phyloP scores from a whole-genome alignment of 768 basidiomycete species.

The Leccinum uliginosum region DNA sequence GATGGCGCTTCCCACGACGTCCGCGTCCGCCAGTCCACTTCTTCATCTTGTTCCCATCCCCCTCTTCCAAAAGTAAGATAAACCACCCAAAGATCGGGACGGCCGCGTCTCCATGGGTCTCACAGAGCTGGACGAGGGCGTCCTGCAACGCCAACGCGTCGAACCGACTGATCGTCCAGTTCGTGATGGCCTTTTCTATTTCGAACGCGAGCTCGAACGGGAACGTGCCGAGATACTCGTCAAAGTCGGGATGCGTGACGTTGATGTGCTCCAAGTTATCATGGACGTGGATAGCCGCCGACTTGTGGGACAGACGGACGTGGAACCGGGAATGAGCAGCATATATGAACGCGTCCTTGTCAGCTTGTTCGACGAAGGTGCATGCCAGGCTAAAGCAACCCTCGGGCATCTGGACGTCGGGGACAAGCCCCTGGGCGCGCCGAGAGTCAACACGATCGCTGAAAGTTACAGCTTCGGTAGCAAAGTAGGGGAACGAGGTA shows the following conservation, averaged over 20 bases:
- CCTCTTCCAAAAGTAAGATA: conserved; percentile 18
- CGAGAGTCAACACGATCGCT: not conserved
- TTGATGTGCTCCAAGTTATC: conserved; percentile 6
- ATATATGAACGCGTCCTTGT: conserved; percentile 28
- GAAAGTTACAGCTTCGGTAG: not conserved
- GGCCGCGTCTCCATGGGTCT: conserved; percentile 8
- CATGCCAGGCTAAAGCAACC: conserved; percentile 29
- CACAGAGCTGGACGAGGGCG: conserved; percentile 19
- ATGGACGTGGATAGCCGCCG: conserved; percentile 9
- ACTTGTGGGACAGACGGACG: conserved; percentile 6
- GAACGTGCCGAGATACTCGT: conserved; percentile 22
- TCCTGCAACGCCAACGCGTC: conserved; percentile 23
- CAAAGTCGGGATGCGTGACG: conserved; percentile 10
- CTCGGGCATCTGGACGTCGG: conserved; percentile 22
- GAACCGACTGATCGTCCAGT: conserved; percentile 20
- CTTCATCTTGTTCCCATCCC: not conserved
- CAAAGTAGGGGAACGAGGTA: conserved; percentile 30
- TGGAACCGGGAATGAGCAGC: conserved; percentile 21
- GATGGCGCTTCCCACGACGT: not conserved
- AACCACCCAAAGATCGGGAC: conserved; percentile 24
- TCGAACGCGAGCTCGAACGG: conserved; percentile 37
- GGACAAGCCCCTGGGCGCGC: conserved; percentile 27
- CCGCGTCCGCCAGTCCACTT: not conserved
- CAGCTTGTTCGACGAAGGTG: conserved; percentile 23
- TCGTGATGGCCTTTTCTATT: conserved; percentile 34